These are phyloP conservation scores for Jatropha multifida DNA, from an alignment of 441 rosid species.

Conservation along the genomic window DNA sequence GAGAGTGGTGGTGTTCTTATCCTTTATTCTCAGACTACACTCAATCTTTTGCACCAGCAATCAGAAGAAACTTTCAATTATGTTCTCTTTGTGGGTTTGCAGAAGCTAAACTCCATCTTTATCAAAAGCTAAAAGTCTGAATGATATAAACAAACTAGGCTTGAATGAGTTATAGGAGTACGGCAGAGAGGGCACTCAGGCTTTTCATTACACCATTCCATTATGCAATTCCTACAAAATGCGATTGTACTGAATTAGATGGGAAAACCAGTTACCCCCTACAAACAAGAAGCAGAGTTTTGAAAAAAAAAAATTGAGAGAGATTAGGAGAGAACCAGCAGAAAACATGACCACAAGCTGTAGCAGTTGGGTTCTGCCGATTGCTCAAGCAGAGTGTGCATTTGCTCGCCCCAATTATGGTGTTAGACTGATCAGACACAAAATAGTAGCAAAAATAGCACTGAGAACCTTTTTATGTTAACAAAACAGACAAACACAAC, in stretches of 20 bases:
- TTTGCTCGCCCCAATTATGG: slow-evolving; percentile 50
- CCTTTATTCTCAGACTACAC: slow-evolving; percentile 12
- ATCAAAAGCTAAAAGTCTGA: slow-evolving; percentile 62
- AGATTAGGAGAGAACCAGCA: slow-evolving; percentile 58
- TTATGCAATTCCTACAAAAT: slow-evolving; percentile 72
- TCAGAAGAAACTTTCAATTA: slow-evolving; percentile 13
- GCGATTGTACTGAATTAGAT: background rate
- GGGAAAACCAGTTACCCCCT: background rate
- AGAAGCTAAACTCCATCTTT: background rate
- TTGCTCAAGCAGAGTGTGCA: slow-evolving; percentile 87
- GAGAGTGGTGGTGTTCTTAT: background rate
- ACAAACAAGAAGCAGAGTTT: background rate
- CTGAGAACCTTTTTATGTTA: background rate
- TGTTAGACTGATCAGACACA: slow-evolving; percentile 25
- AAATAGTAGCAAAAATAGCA: background rate
- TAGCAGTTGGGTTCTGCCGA: slow-evolving; percentile 84
- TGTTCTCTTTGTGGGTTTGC: background rate
- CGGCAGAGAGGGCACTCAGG: slow-evolving; percentile 97
- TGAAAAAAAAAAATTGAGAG: background rate
- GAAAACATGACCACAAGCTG: slow-evolving; percentile 93
- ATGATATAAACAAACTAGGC: slow-evolving; percentile 79
- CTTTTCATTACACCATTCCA: slow-evolving; percentile 98
- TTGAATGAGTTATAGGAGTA: slow-evolving; percentile 75
- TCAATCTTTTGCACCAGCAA: slow-evolving; percentile 7
- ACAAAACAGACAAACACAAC: background rate